phyloP scores from a whole-genome alignment of 805 yeast species.

The Danielia reshetovae region DNA sequence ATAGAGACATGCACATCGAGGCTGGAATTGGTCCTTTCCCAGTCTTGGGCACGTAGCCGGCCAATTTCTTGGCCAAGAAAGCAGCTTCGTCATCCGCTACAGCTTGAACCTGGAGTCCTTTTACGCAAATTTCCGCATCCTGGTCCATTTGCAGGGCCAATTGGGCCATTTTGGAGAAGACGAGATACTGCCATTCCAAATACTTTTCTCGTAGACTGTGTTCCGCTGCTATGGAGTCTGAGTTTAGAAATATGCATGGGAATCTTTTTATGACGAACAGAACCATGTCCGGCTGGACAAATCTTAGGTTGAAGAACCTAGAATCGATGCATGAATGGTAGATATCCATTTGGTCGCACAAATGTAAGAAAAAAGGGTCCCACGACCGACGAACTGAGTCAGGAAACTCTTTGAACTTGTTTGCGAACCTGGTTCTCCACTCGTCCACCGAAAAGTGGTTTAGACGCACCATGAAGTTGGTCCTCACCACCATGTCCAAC shows the following conservation, averaged over 20 bases:
- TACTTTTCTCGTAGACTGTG: constrained; percentile 3
- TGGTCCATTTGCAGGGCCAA: no score
- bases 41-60: not conserved
- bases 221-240: constrained; percentile 1
- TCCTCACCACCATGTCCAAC: constrained; percentile 19
- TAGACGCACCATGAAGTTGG: constrained; percentile 19
- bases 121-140: no score
- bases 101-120: constrained; percentile 1
- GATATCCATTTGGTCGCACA: not conserved
- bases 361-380: not conserved
- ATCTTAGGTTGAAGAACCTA: constrained; percentile 11
- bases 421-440: constrained; percentile 4
- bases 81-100: constrained; percentile 2
- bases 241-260: constrained; percentile 4
- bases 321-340: constrained; percentile 5
- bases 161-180: constrained; percentile 6
- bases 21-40: not conserved
- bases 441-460: constrained; percentile 13
- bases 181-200: constrained; percentile 12
- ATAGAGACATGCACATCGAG: not conserved
- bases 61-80: not conserved
- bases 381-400: not conserved
- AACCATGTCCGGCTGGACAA: constrained; percentile 10
- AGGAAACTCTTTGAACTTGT: constrained; percentile 5
- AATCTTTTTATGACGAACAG: constrained; percentile 3